Base-by-base conservation (phyloP, 1,284 basidiomycete genomes). In the Sphagnurus paluster region DNA sequence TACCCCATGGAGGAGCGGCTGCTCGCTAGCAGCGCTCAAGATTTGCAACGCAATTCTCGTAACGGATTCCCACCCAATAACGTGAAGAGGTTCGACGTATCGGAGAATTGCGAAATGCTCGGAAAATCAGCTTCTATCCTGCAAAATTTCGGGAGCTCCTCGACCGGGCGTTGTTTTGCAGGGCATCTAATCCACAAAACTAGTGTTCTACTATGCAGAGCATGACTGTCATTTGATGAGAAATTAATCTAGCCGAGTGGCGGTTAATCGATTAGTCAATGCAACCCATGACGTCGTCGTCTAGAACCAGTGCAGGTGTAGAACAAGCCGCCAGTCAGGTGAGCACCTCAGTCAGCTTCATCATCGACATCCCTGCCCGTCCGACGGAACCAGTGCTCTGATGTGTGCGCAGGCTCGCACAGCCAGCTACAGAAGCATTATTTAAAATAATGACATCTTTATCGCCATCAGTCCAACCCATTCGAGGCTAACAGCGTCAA, bases 401-500 rank as follows among this genome's bases (percentile, higher is more conserved):
- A 42, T 42, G 23, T 23, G 34, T 19, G 24, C 11, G 34, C 24
- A 43, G 32, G 41, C 26, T 38, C 34, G 42, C 42, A 44, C 42
- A 37, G 42, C 42, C 42, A 37, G 35, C n/a, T n/a, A n/a, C n/a
- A n/a, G 14, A 29, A 1, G 21, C 38, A 35, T 29, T 35, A 38
- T 8, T 13, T 7, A 5, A 16, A 5, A 11, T 11, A 2, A 16
- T 8, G 11, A 24, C 30, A 19, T 2, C 13, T 5, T 20, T 2
- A 10, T 33, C 3, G 30, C 30, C 5, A 33, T 45, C 43, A 29
- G 28, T 36, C 42, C 41, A 45, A 36, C 38, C 48, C 39, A 23
- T 30, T 34, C 39, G 28, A 35, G 39, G 14, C 34, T 25, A 45
- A 50, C 39, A 50, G 8, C n/a, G 19, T 34, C 40, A 46, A 46